A percentile compares a stretch with the other conserved stretches of the same genome.
Conservation (phyloP, 1,284 basidiomycete genomes). For the Amylostereum areolatum region DNA sequence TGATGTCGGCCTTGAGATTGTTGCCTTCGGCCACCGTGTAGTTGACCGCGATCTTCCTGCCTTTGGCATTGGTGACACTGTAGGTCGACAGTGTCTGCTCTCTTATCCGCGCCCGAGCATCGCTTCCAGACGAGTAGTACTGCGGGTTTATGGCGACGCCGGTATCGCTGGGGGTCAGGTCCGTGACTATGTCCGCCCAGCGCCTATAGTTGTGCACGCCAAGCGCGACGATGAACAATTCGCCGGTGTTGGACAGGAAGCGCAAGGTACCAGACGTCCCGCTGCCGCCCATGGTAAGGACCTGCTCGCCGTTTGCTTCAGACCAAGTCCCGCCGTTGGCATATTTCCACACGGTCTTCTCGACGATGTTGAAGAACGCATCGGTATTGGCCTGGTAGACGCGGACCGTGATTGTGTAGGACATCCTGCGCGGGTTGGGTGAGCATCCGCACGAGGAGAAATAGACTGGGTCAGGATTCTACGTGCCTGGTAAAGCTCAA, state of each 20-base stretch:
- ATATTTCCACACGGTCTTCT: constrained; percentile 23
- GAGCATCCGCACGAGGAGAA: too few species aligned
- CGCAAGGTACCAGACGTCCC: constrained; percentile 33
- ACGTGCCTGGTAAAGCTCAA: too few species aligned
- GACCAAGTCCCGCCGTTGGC: constrained; percentile 34
- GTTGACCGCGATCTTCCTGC: constrained; percentile 14
- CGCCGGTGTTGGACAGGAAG: constrained; percentile 23
- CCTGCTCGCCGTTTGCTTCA: constrained; percentile 19
- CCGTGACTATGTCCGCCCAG: constrained; percentile 32
- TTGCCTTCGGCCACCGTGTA: constrained; percentile 21
- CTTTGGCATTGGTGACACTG: constrained; percentile 14
- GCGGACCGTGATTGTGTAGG: constrained; percentile 24
- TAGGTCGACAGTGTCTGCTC: constrained; percentile 20
- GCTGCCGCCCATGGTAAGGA: constrained; percentile 28
- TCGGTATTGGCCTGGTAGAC: constrained; percentile 27
- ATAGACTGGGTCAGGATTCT: too few species aligned
- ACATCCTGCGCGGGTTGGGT: not conserved
- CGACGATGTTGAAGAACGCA: constrained; percentile 26
- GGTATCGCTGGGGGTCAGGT: constrained; percentile 19
- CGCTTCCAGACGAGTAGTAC: constrained; percentile 21
- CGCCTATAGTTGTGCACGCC: constrained; percentile 35
- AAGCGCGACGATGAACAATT: constrained; percentile 26
- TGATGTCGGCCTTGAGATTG: constrained; percentile 19
- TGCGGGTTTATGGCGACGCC: constrained; percentile 20
- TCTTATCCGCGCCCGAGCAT: constrained; percentile 9